Evolutionary conservation across 2,329 filamentous ascomycete species (phyloP), one percentile per base, ranked within the genome.

Genomic region (Apiospora sp.): DNA sequence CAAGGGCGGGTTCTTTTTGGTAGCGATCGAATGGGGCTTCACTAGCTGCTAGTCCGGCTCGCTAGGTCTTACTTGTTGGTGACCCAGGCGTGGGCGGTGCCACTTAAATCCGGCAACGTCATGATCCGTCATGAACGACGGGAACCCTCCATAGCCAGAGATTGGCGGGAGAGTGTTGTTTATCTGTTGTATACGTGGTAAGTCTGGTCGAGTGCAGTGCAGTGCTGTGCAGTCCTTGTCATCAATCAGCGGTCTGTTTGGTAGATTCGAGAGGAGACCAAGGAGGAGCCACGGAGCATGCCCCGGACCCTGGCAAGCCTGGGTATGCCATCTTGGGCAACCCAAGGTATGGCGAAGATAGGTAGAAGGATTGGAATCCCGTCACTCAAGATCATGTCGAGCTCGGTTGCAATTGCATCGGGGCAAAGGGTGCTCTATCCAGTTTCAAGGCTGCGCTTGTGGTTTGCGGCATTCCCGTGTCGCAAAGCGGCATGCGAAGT

Each of bases 11-110:
- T 37, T n/a, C 34, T 24, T n/a, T 58, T 41, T 41, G 58, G 58
- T 64, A 64, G 58, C 58, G 58, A 64, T 64, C 58, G 58, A 41
- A 64, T 64, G 34, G 58, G 58, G 30, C 58, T 64, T 64, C 58
- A 64, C 58, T 64, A 61, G 27, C 34, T 61, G 27, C 54, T 61
- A 37, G 54, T 37, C 54, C 27, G 54, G 16, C 54, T 61, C 54
- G 54, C 54, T 61, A 64, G 34, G 58, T 41, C 58, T 64, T 41
- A 64, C 58, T 64, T 64, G 30, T 41, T 64, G 22, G 58, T 41
- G 58, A 64, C 34, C 58, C 3, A 64, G 58, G 41, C 58, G 34
- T 64, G 34, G 58, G 34, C 58, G 34, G 58, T 64, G 34, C 58
- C 58, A 64, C 58, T 64, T 64, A 64, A 64, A 64, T 64, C 34